Evolutionary conservation across 306 rosid species (phyloP).

Genomic region (Pterocarpus santalinus): DNA sequence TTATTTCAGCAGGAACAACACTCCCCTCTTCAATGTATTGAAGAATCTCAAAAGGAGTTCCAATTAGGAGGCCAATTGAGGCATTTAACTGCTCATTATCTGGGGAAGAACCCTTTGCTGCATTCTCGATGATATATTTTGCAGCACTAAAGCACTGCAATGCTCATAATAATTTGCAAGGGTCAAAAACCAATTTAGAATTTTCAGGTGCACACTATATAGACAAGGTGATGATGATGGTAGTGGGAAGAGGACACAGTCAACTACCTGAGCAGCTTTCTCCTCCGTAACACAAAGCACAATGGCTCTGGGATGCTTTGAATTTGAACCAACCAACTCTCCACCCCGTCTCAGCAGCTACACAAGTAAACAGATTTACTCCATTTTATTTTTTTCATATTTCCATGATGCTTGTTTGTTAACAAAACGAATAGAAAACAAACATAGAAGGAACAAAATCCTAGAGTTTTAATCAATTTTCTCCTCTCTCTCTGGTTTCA

Average conservation of each 20-base stretch:
- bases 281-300: slow-evolving; percentile 91
- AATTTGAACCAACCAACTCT: slow-evolving; percentile 60
- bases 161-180: slow-evolving; percentile 29
- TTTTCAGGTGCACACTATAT: slow-evolving; percentile 20
- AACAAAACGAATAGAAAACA: neutral
- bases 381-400: neutral
- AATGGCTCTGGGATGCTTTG: slow-evolving; percentile 76
- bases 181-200: slow-evolving; percentile 35
- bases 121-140: slow-evolving; percentile 67
- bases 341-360: slow-evolving; percentile 76
- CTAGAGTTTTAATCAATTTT: neutral
- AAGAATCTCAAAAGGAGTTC: slow-evolving; percentile 83
- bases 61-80: slow-evolving; percentile 83
- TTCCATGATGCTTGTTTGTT: neutral
- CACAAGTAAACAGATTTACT: slow-evolving; percentile 25
- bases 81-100: slow-evolving; percentile 48
- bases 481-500: neutral
- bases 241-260: neutral
- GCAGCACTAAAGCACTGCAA: slow-evolving; percentile 86
- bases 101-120: slow-evolving; percentile 60
- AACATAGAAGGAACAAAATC: slow-evolving; percentile 7
- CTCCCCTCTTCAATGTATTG: slow-evolving; percentile 85
- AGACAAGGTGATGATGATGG: neutral
- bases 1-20: slow-evolving; percentile 79
- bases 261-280: slow-evolving; percentile 73